Conservation (phyloP, 257 asterid genomes). For the Marsdenia floribunda region DNA sequence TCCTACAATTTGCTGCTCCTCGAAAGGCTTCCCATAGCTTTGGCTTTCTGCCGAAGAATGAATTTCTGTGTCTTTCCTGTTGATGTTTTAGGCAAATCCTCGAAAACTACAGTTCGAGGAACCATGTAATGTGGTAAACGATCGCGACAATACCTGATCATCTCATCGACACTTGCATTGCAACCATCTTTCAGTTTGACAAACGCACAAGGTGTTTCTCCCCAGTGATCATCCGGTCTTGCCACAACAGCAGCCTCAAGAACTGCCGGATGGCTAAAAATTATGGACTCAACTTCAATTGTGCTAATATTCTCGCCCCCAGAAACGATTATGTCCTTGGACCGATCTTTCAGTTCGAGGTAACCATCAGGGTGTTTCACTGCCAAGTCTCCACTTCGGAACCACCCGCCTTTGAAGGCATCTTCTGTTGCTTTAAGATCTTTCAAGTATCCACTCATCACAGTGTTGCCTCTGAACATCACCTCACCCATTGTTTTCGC, state of each 20-base stretch:
- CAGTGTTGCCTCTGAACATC: constrained; percentile 36
- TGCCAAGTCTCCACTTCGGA: constrained; percentile 31
- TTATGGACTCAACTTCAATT: constrained; percentile 30
- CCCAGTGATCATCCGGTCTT: constrained; percentile 37
- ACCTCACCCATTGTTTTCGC: constrained; percentile 34
- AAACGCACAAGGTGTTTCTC: constrained; percentile 37
- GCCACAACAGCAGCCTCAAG: constrained; percentile 36
- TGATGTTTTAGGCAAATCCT: constrained; percentile 35
- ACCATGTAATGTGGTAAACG: constrained; percentile 36
- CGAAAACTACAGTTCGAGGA: constrained; percentile 31
- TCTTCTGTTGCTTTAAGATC: constrained; percentile 28
- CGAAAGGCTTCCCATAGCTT: constrained; percentile 30
- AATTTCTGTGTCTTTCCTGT: constrained; percentile 37
- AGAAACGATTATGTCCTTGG: constrained; percentile 33
- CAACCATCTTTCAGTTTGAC: constrained; percentile 27
- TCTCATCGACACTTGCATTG: constrained; percentile 20
- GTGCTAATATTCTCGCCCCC: constrained; percentile 39
- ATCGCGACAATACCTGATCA: constrained; percentile 30
- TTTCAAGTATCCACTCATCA: constrained; percentile 33
- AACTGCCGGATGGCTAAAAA: constrained; percentile 32
- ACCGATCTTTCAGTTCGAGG: constrained; percentile 31
- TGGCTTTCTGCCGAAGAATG: constrained; percentile 28
- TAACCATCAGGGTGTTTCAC: constrained; percentile 35
- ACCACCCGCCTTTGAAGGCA: constrained; percentile 35
- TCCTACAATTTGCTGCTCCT: constrained; percentile 23